These are phyloP conservation scores for Acanthamoeba lenticulata DNA, from an alignment of 208 protist species.

Conservation along the genomic window DNA sequence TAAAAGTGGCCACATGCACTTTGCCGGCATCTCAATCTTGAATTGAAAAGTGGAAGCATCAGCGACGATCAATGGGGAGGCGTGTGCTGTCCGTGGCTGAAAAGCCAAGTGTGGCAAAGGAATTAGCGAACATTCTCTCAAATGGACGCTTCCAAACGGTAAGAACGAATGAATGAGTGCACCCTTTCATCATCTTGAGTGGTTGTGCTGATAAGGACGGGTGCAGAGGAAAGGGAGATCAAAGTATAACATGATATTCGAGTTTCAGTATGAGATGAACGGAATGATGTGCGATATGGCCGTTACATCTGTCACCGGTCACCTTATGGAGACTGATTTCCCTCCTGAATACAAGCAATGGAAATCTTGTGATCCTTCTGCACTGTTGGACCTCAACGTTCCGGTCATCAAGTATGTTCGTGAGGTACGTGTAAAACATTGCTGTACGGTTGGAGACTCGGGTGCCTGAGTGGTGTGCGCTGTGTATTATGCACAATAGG, in stretches of 20 bases:
- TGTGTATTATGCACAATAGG: slow-evolving; percentile 50
- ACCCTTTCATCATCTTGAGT: slow-evolving; percentile 20
- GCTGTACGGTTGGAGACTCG: background rate
- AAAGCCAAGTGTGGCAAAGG: slow-evolving; percentile 92
- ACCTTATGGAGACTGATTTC: slow-evolving; percentile 94
- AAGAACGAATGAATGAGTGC: background rate
- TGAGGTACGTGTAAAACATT: background rate
- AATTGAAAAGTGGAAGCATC: no score
- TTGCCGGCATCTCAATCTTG: no score
- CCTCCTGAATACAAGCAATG: slow-evolving; percentile 89
- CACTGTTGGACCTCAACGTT: slow-evolving; percentile 89
- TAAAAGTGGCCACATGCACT: no score
- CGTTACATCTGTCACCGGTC: slow-evolving; percentile 96
- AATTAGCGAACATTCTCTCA: slow-evolving; percentile 85
- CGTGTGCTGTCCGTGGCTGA: slow-evolving; percentile 91
- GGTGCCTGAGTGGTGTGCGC: background rate
- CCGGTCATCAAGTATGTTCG: slow-evolving; percentile 88
- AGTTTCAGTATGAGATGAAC: slow-evolving; percentile 88
- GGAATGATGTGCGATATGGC: slow-evolving; percentile 86
- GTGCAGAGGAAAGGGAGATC: slow-evolving; percentile 78
- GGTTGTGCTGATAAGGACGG: background rate
- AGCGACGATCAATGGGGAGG: slow-evolving; percentile 24
- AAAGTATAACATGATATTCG: slow-evolving; percentile 86
- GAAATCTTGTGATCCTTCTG: slow-evolving; percentile 89
- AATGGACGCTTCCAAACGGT: background rate